A percentile compares a stretch with the other conserved stretches of the same genome.
Evolutionary conservation across 345 rosid genomes (phyloP).

Genomic region (Toxicodendron radicans): DNA sequence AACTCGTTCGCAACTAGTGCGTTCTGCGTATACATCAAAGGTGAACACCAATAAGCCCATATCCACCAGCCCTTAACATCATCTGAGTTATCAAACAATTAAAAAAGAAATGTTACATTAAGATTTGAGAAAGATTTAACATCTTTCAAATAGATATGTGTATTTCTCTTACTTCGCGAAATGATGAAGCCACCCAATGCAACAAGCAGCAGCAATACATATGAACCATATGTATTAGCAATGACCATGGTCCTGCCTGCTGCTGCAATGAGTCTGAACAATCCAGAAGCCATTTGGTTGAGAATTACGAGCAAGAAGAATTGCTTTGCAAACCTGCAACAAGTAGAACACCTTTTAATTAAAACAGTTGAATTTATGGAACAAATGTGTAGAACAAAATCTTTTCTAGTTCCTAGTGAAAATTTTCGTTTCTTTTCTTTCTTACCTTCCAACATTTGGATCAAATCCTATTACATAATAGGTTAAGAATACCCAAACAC

Average conservation of each 20-base stretch:
- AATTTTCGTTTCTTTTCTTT: no score
- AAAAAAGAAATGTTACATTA: neutral
- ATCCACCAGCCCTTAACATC: conserved; percentile 84
- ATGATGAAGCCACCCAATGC: conserved; percentile 71
- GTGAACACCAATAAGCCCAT: conserved; percentile 87
- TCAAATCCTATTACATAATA: conserved; percentile 79
- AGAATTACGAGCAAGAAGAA: conserved; percentile 49
- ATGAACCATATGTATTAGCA: conserved; percentile 67
- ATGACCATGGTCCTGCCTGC: conserved; percentile 62
- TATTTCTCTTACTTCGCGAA: conserved; percentile 41
- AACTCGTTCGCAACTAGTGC: conserved; percentile 70
- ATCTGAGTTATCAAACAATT: conserved; percentile 33
- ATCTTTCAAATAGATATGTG: neutral
- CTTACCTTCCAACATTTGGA: conserved; percentile 73
- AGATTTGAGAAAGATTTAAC: neutral
- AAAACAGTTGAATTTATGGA: neutral
- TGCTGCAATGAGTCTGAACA: conserved; percentile 63
- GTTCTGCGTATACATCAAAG: conserved; percentile 81
- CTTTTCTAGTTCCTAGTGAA: no score
- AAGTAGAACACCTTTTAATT: neutral
- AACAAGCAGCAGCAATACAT: conserved; percentile 46
- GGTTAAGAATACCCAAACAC: conserved; percentile 55
- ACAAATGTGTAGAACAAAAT: neutral
- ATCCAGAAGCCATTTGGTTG: conserved; percentile 63
- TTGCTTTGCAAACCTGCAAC: conserved; percentile 64